A percentile compares a stretch with the other conserved stretches of the same genome.
Conservation (phyloP, 2,329 filamentous ascomycete species). For the Fusarium equiseti region DNA sequence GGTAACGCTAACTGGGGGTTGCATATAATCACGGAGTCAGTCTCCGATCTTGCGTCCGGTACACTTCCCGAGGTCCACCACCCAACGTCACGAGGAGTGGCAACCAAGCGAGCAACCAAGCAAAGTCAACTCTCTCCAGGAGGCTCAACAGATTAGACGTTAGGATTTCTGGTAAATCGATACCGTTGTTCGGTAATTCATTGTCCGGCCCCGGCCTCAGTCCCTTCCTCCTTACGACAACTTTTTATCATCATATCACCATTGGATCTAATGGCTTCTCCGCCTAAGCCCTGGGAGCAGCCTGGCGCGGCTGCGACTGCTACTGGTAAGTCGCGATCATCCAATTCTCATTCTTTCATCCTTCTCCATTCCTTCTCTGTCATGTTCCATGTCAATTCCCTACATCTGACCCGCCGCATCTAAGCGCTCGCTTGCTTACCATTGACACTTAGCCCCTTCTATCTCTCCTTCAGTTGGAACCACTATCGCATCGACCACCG, state of each 20-base stretch:
- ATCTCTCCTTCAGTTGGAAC: conserved; percentile 58
- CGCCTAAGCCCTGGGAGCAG: conserved; percentile 97
- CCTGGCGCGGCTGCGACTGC: conserved; percentile 70
- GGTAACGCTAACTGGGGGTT: conserved; percentile 41
- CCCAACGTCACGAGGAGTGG: conserved; percentile 38
- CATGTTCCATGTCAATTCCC: conserved; percentile 3
- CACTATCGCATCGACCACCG: conserved; percentile 53
- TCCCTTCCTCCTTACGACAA: conserved; percentile 19
- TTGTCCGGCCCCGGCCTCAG: conserved; percentile 12
- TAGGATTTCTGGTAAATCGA: conserved; percentile 19
- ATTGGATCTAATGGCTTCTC: conserved; percentile 70
- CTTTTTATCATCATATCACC: conserved; percentile 47
- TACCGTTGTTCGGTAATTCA: conserved; percentile 20
- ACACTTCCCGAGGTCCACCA: conserved; percentile 38
- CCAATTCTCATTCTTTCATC: conserved; percentile 2
- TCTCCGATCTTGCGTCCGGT: conserved; percentile 42
- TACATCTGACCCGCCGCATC: conserved; percentile 8
- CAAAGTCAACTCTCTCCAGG: conserved; percentile 12
- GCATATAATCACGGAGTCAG: conserved; percentile 41
- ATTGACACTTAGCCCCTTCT: conserved; percentile 51
- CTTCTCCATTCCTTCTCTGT: conserved; percentile 2
- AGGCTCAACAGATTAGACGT: conserved; percentile 18
- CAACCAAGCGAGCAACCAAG: conserved; percentile 6
- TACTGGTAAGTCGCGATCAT: conserved; percentile 59
- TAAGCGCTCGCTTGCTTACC: conserved; percentile 46